Evolutionary conservation across 148 eudicot genomes (phyloP).

Genomic region (Chenopodium formosanum): DNA sequence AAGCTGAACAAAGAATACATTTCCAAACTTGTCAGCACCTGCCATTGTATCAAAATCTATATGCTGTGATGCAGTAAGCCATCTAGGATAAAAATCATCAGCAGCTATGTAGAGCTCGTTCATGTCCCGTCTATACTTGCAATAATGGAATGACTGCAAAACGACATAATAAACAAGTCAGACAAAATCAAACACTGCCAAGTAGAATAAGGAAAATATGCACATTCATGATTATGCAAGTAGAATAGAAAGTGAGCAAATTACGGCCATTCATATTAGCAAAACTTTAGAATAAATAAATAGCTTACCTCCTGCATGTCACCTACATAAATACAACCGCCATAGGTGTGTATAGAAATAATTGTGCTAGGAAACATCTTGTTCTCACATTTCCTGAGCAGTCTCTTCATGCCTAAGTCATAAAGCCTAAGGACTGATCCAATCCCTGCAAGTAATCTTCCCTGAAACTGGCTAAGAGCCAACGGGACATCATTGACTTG

Average conservation of each 20-base stretch:
- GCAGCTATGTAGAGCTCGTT: constrained; percentile 95
- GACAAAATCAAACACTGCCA: too few species aligned
- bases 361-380: constrained; percentile 91
- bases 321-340: constrained; percentile 95
- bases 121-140: constrained; percentile 92
- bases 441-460: constrained; percentile 85
- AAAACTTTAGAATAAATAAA: neutral
- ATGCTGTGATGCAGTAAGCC: constrained; percentile 91
- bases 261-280: too few species aligned
- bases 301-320: constrained; percentile 93
- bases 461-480: constrained; percentile 90
- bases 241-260: too few species aligned
- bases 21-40: constrained; percentile 97
- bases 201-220: too few species aligned
- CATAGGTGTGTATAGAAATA: constrained; percentile 75
- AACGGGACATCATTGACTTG: constrained; percentile 94
- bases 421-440: constrained; percentile 86
- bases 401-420: constrained; percentile 83
- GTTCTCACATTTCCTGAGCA: constrained; percentile 97
- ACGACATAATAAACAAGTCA: neutral
- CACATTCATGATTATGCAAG: too few species aligned
- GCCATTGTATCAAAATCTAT: constrained; percentile 98
- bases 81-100: constrained; percentile 92
- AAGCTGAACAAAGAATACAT: constrained; percentile 84
- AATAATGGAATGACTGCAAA: constrained; percentile 90